phyloP scores from a whole-genome alignment of 768 basidiomycete species.

The Austroboletus eburneus region DNA sequence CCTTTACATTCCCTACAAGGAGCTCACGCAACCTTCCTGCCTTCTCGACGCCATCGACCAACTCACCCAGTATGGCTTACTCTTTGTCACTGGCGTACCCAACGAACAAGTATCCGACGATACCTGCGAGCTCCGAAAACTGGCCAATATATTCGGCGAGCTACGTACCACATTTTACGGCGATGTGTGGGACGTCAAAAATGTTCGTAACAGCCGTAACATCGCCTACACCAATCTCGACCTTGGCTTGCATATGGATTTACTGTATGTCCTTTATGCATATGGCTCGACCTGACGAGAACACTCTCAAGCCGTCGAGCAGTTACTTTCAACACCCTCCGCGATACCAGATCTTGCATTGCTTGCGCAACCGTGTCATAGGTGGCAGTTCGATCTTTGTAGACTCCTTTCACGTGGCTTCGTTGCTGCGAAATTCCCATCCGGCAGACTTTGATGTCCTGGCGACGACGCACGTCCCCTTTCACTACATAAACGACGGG shows the following conservation, averaged over 20 bases:
- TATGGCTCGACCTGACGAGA: background rate
- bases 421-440: slow-evolving; percentile 41
- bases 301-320: slow-evolving; percentile 7
- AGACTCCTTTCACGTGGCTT: slow-evolving; percentile 69
- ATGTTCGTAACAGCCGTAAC: slow-evolving; percentile 68
- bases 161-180: slow-evolving; percentile 90
- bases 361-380: slow-evolving; percentile 74
- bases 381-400: slow-evolving; percentile 88
- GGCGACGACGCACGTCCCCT: slow-evolving; percentile 63
- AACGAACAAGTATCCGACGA: slow-evolving; percentile 53
- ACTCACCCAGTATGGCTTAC: slow-evolving; percentile 64
- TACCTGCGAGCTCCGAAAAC: slow-evolving; percentile 59
- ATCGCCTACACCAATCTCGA: slow-evolving; percentile 93
- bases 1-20: slow-evolving; percentile 55
- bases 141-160: slow-evolving; percentile 69
- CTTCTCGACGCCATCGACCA: slow-evolving; percentile 63
- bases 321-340: slow-evolving; percentile 93
- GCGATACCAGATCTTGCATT: slow-evolving; percentile 89
- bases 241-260: slow-evolving; percentile 88
- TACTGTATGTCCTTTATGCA: slow-evolving; percentile 58
- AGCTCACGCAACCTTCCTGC: slow-evolving; percentile 41
- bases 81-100: slow-evolving; percentile 72
- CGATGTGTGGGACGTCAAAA: slow-evolving; percentile 82
- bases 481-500: slow-evolving; percentile 89
- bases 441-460: slow-evolving; percentile 57